A percentile compares a stretch with the other conserved stretches of the same genome.
Conservation (phyloP, 768 basidiomycete genomes). For the Serendipita vermifera region DNA sequence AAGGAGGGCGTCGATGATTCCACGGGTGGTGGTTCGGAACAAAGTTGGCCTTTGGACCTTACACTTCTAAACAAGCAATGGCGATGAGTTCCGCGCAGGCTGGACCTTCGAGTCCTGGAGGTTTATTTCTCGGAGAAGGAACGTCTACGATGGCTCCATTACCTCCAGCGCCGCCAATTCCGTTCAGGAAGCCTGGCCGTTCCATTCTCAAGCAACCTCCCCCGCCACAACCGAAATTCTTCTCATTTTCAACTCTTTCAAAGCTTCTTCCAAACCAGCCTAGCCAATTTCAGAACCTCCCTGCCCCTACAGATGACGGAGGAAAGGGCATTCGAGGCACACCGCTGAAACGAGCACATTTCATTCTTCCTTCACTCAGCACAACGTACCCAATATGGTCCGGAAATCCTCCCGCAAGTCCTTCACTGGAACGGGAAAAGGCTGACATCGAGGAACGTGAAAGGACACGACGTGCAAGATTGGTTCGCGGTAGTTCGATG, state of each 20-base stretch:
- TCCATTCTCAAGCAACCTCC: slow-evolving; percentile 71
- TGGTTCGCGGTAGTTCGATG: slow-evolving; percentile 44
- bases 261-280: slow-evolving; percentile 47
- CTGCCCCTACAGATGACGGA: slow-evolving; percentile 28
- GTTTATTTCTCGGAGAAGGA: background rate
- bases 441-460: slow-evolving; percentile 66
- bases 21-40: too few species aligned
- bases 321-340: slow-evolving; percentile 24
- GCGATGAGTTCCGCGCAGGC: slow-evolving; percentile 7
- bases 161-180: slow-evolving; percentile 69
- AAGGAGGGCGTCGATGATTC: too few species aligned
- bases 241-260: slow-evolving; percentile 49
- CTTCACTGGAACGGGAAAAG: slow-evolving; percentile 69
- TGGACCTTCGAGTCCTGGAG: slow-evolving; percentile 1
- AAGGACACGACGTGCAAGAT: slow-evolving; percentile 47
- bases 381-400: slow-evolving; percentile 87
- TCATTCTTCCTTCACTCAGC: slow-evolving; percentile 74
- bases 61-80: background rate
- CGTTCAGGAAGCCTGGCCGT: slow-evolving; percentile 65
- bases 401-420: slow-evolving; percentile 68
- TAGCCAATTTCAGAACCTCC: slow-evolving; percentile 14
- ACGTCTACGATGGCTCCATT: slow-evolving; percentile 10
- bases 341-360: slow-evolving; percentile 78
- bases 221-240: slow-evolving; percentile 51
- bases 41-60: background rate